Evolutionary conservation across 2,329 filamentous ascomycete genomes (phyloP).

Genomic region (Pestalotiopsis fici): DNA sequence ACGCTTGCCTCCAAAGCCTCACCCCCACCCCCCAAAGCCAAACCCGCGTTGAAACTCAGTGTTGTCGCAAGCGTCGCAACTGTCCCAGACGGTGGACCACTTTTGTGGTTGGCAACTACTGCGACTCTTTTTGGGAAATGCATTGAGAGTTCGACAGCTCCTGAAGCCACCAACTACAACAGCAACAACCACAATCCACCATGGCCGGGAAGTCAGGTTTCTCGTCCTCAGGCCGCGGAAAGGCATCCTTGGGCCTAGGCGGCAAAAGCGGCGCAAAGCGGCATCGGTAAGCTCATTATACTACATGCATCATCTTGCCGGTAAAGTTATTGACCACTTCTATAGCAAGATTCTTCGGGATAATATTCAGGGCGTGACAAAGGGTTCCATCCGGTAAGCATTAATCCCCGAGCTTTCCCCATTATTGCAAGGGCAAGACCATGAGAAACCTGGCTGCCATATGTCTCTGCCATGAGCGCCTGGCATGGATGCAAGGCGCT

Average conservation of each 20-base stretch:
- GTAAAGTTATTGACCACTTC: neutral
- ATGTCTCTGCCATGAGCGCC: neutral
- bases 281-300: constrained; percentile 10
- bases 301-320: neutral
- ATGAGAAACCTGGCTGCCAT: too few species aligned
- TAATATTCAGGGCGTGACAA: constrained; percentile 29
- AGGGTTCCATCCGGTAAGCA: constrained; percentile 3
- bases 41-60: neutral
- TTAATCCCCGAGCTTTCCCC: neutral
- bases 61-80: neutral
- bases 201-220: neutral
- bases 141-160: too few species aligned
- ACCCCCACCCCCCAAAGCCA: neutral
- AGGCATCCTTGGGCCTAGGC: constrained; percentile 8
- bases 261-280: constrained; percentile 14
- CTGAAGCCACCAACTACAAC: neutral
- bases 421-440: too few species aligned
- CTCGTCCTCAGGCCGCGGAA: neutral
- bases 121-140: too few species aligned
- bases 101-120: neutral
- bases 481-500: neutral
- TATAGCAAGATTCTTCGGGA: constrained; percentile 31
- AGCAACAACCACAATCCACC: neutral
- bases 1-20: neutral
- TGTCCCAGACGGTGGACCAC: neutral